A percentile compares a stretch with the other conserved stretches of the same genome.
These are phyloP conservation scores for Schizophyllum amplum DNA, from an alignment of 1,284 basidiomycete species.

Conservation along the genomic window DNA sequence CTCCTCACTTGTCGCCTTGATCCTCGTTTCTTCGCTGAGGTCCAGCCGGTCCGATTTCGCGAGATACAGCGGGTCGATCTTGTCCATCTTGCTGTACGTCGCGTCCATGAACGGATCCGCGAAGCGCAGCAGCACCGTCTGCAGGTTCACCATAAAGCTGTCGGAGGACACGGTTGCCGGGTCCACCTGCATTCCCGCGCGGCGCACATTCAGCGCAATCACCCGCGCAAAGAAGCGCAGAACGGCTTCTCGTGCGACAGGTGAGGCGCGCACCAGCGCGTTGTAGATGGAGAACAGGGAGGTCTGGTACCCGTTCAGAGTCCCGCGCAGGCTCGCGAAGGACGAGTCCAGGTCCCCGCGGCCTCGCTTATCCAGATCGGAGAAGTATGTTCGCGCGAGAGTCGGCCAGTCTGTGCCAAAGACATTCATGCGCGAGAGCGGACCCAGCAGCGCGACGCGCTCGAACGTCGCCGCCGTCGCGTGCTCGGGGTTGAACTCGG, in stretches of 20 bases:
- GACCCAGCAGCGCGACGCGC: conserved; percentile 65
- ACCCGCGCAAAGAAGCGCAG: conserved; percentile 78
- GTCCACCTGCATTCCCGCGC: conserved; percentile 78
- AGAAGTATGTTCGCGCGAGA: conserved; percentile 76
- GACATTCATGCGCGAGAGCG: conserved; percentile 73
- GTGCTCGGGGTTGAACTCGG: conserved; percentile 60
- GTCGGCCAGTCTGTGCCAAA: conserved; percentile 82
- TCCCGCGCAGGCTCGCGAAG: conserved; percentile 73
- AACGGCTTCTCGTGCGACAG: conserved; percentile 76
- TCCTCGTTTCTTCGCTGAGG: conserved; percentile 82
- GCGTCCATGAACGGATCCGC: conserved; percentile 98
- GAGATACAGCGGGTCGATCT: conserved; percentile 83
- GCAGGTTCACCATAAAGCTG: conserved; percentile 90
- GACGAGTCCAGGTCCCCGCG: conserved; percentile 77
- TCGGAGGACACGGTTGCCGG: conserved; percentile 83
- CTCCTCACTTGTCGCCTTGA: conserved; percentile 85
- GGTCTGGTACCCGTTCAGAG: conserved; percentile 68
- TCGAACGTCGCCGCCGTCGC: conserved; percentile 60
- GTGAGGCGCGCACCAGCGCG: conserved; percentile 75
- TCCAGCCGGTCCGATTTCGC: conserved; percentile 65
- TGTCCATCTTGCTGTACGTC: conserved; percentile 86
- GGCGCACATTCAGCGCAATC: conserved; percentile 73
- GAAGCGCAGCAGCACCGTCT: conserved; percentile 77
- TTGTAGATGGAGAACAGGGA: conserved; percentile 89
- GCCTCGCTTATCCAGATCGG: conserved; percentile 72